These are phyloP conservation scores for Solanum bulbocastanum DNA, from an alignment of 257 asterid genomes.

Conservation along the genomic window DNA sequence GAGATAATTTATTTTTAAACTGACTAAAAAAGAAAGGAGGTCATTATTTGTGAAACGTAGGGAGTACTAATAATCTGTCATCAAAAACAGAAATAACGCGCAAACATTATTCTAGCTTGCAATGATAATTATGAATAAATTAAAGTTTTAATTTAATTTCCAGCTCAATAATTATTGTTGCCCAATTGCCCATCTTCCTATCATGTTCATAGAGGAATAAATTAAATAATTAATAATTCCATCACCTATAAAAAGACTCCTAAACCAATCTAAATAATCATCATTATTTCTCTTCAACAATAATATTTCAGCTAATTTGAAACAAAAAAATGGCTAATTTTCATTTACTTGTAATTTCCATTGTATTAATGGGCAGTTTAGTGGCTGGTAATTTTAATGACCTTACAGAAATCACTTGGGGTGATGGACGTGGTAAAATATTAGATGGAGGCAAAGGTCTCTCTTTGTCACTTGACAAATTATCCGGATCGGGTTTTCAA, in stretches of 20 bases:
- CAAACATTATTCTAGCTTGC: not conserved
- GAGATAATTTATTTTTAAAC: too few species aligned
- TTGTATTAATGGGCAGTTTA: constrained; percentile 14
- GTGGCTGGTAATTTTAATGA: constrained; percentile 40
- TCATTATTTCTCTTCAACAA: not conserved
- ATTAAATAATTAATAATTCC: not conserved
- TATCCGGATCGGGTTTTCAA: constrained; percentile 57
- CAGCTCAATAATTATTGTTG: not conserved
- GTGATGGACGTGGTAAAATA: constrained; percentile 35
- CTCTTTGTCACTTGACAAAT: constrained; percentile 42
- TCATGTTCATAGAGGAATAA: not conserved
- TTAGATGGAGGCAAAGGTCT: constrained; percentile 31
- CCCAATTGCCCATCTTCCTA: not conserved
- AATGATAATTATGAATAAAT: not conserved
- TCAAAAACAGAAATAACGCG: not conserved
- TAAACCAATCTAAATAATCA: not conserved
- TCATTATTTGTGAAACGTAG: too few species aligned
- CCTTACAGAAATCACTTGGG: constrained; percentile 33
- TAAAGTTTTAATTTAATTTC: not conserved
- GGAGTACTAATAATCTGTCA: not conserved
- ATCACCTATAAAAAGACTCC: not conserved
- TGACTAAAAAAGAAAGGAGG: too few species aligned
- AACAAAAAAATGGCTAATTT: not conserved
- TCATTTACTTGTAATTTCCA: constrained; percentile 3
- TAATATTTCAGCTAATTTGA: not conserved